A percentile compares a stretch with the other conserved stretches of the same genome.
Conservation (phyloP, 495 filamentous ascomycete genomes). For the Lophiotrema nucula region DNA sequence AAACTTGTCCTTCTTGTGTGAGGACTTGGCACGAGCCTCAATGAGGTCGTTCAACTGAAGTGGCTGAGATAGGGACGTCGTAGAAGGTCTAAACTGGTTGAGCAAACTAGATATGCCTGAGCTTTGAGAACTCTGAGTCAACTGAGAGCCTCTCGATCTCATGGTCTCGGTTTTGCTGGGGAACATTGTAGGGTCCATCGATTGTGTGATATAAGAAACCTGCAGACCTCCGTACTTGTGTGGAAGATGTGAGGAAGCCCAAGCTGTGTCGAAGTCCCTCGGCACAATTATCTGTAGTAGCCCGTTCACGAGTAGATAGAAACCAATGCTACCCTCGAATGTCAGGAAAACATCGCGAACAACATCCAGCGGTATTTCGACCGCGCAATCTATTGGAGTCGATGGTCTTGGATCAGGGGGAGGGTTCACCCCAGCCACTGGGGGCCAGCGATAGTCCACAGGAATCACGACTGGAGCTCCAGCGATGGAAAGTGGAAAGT, state of each 20-base stretch:
- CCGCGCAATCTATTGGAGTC: slow-evolving; percentile 12
- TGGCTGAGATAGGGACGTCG: not conserved
- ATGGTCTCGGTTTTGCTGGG: slow-evolving; percentile 3
- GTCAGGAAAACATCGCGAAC: slow-evolving; percentile 17
- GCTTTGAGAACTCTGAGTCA: not conserved
- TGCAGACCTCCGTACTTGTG: slow-evolving; percentile 20
- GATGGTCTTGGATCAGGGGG: slow-evolving; percentile 17
- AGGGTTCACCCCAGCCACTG: slow-evolving; percentile 9
- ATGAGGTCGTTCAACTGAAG: slow-evolving; percentile 19
- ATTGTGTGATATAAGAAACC: slow-evolving; percentile 17
- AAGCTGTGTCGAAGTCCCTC: slow-evolving; percentile 13
- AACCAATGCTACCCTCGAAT: slow-evolving; percentile 13
- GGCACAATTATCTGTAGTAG: slow-evolving; percentile 18
- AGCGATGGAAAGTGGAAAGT: slow-evolving; percentile 13
- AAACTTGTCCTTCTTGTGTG: slow-evolving; percentile 1
- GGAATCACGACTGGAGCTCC: slow-evolving; percentile 11
- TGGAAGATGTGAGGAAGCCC: slow-evolving; percentile 17
- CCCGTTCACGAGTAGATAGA: slow-evolving; percentile 16
- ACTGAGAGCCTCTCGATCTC: slow-evolving; percentile 4
- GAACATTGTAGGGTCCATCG: slow-evolving; percentile 15
- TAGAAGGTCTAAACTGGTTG: not conserved
- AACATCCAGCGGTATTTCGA: slow-evolving; percentile 1
- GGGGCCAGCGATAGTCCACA: slow-evolving; percentile 19
- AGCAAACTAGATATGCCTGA: not conserved
- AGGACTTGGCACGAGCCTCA: slow-evolving; percentile 9